These are phyloP conservation scores for Carex cristatella DNA, from an alignment of 176 grass and related monocot genomes.

Conservation along the genomic window DNA sequence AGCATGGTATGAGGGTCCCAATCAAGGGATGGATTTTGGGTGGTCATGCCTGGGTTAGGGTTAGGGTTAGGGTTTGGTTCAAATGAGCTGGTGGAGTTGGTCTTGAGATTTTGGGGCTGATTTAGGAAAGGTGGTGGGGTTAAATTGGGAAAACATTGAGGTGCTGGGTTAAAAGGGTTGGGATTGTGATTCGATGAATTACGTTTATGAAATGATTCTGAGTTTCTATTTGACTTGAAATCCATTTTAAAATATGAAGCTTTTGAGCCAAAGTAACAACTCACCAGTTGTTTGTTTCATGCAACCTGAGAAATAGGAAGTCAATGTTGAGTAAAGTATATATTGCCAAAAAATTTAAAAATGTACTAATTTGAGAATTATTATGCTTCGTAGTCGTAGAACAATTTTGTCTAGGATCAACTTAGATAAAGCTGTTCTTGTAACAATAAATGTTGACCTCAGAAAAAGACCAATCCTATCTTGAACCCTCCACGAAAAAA, in stretches of 20 bases:
- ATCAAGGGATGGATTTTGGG: conserved; percentile 31
- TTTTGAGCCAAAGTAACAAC: conserved; percentile 24
- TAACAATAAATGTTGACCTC: not conserved
- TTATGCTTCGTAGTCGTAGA: not conserved
- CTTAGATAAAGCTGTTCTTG: not conserved
- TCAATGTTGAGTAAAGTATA: not conserved
- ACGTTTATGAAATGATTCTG: conserved; percentile 41
- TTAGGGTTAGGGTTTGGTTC: conserved; percentile 31
- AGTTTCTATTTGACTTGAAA: conserved; percentile 30
- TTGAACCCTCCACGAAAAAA: not conserved
- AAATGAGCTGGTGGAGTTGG: conserved; percentile 36
- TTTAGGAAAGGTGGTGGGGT: conserved; percentile 23
- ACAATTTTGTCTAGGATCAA: conserved; percentile 9
- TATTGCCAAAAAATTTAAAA: not conserved
- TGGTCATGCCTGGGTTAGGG: conserved; percentile 4
- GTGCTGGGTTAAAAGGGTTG: conserved; percentile 27
- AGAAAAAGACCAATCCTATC: not conserved
- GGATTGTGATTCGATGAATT: conserved; percentile 38
- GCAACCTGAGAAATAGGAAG: conserved; percentile 12
- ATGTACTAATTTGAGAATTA: not conserved
- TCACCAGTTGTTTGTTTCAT: conserved; percentile 27
- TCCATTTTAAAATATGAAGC: conserved; percentile 27
- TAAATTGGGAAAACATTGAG: conserved; percentile 42
- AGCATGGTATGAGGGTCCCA: conserved; percentile 71
- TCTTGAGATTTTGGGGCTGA: conserved; percentile 33